Evolutionary conservation across 2,329 filamentous ascomycete genomes (phyloP).

Genomic region (Fusarium siculi): DNA sequence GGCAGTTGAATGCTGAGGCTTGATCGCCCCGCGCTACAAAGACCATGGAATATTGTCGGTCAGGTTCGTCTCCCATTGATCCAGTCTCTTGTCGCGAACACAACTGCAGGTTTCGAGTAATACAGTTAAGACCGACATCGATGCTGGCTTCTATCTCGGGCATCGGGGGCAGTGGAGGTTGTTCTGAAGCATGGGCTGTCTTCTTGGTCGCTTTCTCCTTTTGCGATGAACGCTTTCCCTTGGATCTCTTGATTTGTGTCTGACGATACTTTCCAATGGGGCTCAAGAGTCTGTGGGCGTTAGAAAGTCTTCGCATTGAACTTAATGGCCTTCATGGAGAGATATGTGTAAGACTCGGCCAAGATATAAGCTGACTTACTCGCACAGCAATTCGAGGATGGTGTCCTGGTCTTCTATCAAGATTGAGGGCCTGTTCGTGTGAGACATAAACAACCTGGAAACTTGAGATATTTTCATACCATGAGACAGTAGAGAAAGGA

Average conservation of each 20-base stretch:
- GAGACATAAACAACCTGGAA: background rate
- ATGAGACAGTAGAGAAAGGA: constrained; percentile 69
- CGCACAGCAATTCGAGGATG: constrained; percentile 74
- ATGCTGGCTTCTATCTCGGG: constrained; percentile 68
- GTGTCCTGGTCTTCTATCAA: constrained; percentile 67
- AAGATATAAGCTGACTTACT: constrained; percentile 54
- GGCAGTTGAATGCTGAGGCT: constrained; percentile 66
- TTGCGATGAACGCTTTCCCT: constrained; percentile 66
- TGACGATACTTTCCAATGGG: constrained; percentile 72
- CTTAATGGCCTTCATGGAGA: background rate
- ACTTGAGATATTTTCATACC: constrained; percentile 55
- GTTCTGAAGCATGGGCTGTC: constrained; percentile 25
- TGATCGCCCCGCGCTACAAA: constrained; percentile 69
- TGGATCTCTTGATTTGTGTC: constrained; percentile 65
- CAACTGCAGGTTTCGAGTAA: constrained; percentile 68
- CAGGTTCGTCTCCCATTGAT: background rate
- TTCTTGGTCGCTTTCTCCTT: constrained; percentile 58
- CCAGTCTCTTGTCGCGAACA: constrained; percentile 41
- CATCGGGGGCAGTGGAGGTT: constrained; percentile 47
- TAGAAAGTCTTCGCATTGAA: constrained; percentile 6
- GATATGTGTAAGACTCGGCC: background rate
- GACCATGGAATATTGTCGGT: constrained; percentile 59
- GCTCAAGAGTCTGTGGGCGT: constrained; percentile 63
- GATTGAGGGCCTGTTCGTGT: constrained; percentile 66
- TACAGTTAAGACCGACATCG: constrained; percentile 72